phyloP scores from a whole-genome alignment of 1,284 basidiomycete species.

The Malassezia sympodialis region DNA sequence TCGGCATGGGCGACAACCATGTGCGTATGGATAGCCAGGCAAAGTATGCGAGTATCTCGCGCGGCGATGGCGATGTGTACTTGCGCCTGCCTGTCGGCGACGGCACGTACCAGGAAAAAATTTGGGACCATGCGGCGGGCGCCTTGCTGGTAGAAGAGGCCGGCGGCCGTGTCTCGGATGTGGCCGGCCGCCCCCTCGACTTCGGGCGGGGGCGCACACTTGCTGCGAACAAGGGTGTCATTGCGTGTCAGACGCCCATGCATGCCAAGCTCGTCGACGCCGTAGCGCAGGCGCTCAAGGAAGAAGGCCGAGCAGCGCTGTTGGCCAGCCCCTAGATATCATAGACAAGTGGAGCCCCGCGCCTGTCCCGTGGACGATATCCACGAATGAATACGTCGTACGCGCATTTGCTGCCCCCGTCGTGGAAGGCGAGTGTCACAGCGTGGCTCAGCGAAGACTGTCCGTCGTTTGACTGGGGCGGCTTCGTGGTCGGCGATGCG shows the following conservation, averaged over 20 bases:
- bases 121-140: slow-evolving; percentile 93
- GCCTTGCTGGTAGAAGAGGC: slow-evolving; percentile 76
- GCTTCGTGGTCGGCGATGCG: slow-evolving; percentile 89
- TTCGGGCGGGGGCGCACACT: slow-evolving; percentile 80
- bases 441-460: slow-evolving; percentile 87
- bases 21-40: slow-evolving; percentile 96
- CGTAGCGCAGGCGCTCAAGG: slow-evolving; percentile 59
- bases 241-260: slow-evolving; percentile 62
- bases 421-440: slow-evolving; percentile 60
- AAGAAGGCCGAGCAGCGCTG: slow-evolving; percentile 48
- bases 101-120: slow-evolving; percentile 73
- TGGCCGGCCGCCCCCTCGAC: slow-evolving; percentile 66
- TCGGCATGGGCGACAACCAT: slow-evolving; percentile 58
- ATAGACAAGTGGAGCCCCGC: not conserved
- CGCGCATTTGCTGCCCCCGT: slow-evolving; percentile 35
- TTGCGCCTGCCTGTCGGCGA: slow-evolving; percentile 75
- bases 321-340: not conserved
- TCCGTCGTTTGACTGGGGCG: slow-evolving; percentile 92
- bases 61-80: slow-evolving; percentile 82
- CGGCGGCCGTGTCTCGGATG: slow-evolving; percentile 75
- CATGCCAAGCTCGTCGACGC: slow-evolving; percentile 65
- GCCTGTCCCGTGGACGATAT: not conserved
- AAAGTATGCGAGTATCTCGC: slow-evolving; percentile 78
- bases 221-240: slow-evolving; percentile 74
- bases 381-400: slow-evolving; percentile 9